Base-by-base conservation (phyloP, 768 basidiomycete species). In the Lentinula guzmanii region DNA sequence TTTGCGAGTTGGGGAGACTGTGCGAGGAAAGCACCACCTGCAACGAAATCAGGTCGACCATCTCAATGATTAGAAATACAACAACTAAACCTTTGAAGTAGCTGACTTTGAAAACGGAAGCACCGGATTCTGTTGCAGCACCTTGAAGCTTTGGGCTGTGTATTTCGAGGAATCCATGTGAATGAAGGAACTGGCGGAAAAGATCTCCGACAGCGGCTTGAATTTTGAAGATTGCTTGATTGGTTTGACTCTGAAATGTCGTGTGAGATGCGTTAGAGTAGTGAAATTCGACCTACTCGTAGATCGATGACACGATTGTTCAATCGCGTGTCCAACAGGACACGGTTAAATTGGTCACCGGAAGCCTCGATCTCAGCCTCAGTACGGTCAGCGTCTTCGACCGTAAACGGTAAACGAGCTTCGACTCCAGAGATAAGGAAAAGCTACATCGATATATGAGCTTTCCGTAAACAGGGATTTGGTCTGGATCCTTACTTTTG, bases 1-100 rank as follows among this genome's bases (percentile, higher is more conserved):
- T 99, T 99, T 55, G 95, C 93, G 15, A 98, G 80, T 71, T 99
- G 97, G 43, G 97, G 97, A 42, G 92, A 95, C 73, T 99, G 97
- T 18, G 97, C 97, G 43, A 99, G 83, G 79, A 82, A 99, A 2
- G 97, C 97, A 66, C 74, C 83, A 34, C 92, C 95, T 96, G 65
- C 13, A 18, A n/a, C 1, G 16, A 68, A 37, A 4, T 13, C 58
- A 16, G 45, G 52, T 3, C 5, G 41, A 35, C 4, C 42, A 2
- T 6, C 35, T n/a, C 13, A 11, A 13, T 8, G 10, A 10, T 15
- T 5, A 28, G 18, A 5, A 13, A 24, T 31, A 4, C 21, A 43
- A 76, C 39, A 7, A 8, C 37, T 1, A 8, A 65, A 87, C 95
- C 93, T 82, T 97, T 96, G 81, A 98, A 99, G 75, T 99, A 98